Percentiles rank a stretch among this genome's conserved stretches.
Evolutionary conservation across 306 rosid species (phyloP).

Genomic region (Quercus mongolica): DNA sequence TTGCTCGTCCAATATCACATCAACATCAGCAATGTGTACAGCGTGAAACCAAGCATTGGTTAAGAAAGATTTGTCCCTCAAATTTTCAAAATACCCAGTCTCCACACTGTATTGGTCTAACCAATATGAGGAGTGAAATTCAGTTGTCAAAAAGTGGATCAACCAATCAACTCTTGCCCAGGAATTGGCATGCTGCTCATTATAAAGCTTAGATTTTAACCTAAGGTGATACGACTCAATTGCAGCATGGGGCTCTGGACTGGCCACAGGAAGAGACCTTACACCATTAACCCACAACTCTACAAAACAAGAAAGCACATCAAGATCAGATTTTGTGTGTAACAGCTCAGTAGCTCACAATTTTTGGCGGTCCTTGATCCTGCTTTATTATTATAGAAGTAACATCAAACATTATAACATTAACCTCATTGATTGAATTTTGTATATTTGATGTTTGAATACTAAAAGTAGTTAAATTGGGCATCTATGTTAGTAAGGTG

Average conservation of each 20-base stretch:
- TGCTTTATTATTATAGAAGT: background rate
- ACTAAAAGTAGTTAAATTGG: background rate
- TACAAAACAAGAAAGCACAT: conserved; percentile 36
- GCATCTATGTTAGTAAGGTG: background rate
- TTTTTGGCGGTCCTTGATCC: background rate
- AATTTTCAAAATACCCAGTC: conserved; percentile 57
- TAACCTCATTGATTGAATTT: background rate
- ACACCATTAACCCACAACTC: conserved; percentile 64
- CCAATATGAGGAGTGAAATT: conserved; percentile 66
- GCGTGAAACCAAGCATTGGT: conserved; percentile 65
- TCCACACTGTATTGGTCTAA: conserved; percentile 62
- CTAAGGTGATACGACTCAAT: conserved; percentile 66
- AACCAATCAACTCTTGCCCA: conserved; percentile 72
- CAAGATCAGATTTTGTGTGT: conserved; percentile 9
- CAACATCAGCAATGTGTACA: conserved; percentile 60
- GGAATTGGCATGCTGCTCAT: conserved; percentile 43
- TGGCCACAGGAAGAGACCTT: conserved; percentile 52
- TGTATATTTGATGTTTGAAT: background rate
- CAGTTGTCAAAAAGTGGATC: conserved; percentile 61
- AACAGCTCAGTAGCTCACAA: background rate
- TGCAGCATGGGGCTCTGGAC: conserved; percentile 66
- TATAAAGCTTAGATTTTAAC: conserved; percentile 57
- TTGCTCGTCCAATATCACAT: conserved; percentile 62
- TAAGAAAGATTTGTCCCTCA: conserved; percentile 45
- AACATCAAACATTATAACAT: background rate